phyloP scores from a whole-genome alignment of 345 rosid genomes.

The Rubroshorea leprosula region DNA sequence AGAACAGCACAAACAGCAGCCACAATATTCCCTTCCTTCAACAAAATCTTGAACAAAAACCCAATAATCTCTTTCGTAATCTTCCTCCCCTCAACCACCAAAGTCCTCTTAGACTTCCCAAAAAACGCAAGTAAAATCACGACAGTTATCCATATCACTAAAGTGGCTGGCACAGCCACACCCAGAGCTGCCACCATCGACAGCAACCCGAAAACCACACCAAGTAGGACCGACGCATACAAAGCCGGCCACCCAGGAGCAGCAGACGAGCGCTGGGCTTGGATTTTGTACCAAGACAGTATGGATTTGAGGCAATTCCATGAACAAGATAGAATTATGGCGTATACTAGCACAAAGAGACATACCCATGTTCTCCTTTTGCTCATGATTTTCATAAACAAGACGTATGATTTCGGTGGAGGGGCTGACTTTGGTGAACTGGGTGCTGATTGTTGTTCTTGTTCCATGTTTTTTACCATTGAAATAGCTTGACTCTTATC shows the following conservation, averaged over 20 bases:
- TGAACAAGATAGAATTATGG: conserved; percentile 55
- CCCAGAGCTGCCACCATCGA: conserved; percentile 93
- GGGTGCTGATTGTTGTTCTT: conserved; percentile 18
- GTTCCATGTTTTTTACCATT: conserved; percentile 25
- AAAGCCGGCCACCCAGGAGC: conserved; percentile 69
- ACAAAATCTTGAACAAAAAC: conserved; percentile 53
- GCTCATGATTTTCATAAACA: conserved; percentile 71
- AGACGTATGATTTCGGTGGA: conserved; percentile 41
- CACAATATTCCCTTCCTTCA: conserved; percentile 78
- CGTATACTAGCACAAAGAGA: conserved; percentile 72
- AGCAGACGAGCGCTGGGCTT: conserved; percentile 24
- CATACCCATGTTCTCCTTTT: conserved; percentile 92
- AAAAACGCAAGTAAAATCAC: conserved; percentile 75
- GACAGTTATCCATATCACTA: conserved; percentile 80
- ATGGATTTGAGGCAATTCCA: conserved; percentile 76
- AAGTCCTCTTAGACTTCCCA: conserved; percentile 64
- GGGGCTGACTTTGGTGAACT: conserved; percentile 20
- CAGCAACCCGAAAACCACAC: conserved; percentile 70
- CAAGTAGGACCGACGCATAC: conserved; percentile 88
- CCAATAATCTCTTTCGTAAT: conserved; percentile 70
- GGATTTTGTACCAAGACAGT: conserved; percentile 64
- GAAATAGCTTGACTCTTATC: neutral
- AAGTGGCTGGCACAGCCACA: conserved; percentile 88
- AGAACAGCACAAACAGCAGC: conserved; percentile 76
- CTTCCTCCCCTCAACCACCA: conserved; percentile 74